Evolutionary conservation across 306 rosid species (phyloP).

Genomic region (Cucurbita ficifolia): DNA sequence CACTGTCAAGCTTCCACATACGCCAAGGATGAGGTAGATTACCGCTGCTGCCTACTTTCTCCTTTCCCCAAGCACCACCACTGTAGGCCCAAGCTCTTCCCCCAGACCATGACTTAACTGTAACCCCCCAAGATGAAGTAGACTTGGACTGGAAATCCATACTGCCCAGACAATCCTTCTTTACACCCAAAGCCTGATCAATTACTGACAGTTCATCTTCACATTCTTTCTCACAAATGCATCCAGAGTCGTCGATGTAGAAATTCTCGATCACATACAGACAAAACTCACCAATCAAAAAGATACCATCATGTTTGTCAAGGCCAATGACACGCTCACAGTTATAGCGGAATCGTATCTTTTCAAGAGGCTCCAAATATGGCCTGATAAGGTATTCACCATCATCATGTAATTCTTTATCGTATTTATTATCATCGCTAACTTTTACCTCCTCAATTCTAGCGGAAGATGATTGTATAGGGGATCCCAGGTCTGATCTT

Average conservation of each 20-base stretch:
- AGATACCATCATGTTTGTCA: slow-evolving; percentile 97
- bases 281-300: slow-evolving; percentile 80
- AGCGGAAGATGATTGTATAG: slow-evolving; percentile 51
- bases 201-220: slow-evolving; percentile 87
- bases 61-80: slow-evolving; percentile 99
- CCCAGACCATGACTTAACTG: slow-evolving; percentile 57
- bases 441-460: slow-evolving; percentile 50
- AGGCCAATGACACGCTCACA: slow-evolving; percentile 96
- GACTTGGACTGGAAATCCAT: slow-evolving; percentile 81
- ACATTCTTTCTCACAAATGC: slow-evolving; percentile 83
- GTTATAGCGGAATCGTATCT: slow-evolving; percentile 72
- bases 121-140: slow-evolving; percentile 50
- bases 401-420: slow-evolving; percentile 66
- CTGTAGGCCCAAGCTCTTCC: slow-evolving; percentile 99
- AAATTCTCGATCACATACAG: slow-evolving; percentile 94
- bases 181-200: slow-evolving; percentile 96
- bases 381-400: slow-evolving; percentile 97
- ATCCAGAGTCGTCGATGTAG: slow-evolving; percentile 65
- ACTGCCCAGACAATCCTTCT: slow-evolving; percentile 52
- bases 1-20: slow-evolving; percentile 97
- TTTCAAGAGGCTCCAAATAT: slow-evolving; percentile 78
- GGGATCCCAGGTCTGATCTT: slow-evolving; percentile 80
- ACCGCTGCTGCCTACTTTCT: slow-evolving; percentile 67
- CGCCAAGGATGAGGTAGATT: slow-evolving; percentile 88
- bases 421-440: slow-evolving; percentile 57